Evolutionary conservation across 2,329 filamentous ascomycete genomes (phyloP).

Genomic region (Endothia cerciana): DNA sequence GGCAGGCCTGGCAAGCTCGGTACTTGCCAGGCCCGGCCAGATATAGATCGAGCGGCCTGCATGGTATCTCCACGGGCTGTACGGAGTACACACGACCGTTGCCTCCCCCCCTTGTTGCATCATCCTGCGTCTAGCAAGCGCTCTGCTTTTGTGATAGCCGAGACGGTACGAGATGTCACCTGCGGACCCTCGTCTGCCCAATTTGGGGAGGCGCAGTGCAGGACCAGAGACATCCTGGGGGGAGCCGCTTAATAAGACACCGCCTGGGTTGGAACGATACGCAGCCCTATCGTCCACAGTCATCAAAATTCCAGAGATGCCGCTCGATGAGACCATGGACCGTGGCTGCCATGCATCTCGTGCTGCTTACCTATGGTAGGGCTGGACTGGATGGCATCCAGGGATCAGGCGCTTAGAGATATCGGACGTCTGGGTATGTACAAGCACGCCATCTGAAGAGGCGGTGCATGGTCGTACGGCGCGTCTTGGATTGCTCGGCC

Average conservation of each 20-base stretch:
- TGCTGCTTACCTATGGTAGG: constrained; percentile 10
- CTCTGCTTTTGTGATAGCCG: neutral
- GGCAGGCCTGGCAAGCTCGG: neutral
- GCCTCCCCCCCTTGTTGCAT: constrained; percentile 12
- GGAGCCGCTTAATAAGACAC: constrained; percentile 23
- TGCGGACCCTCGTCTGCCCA: constrained; percentile 10
- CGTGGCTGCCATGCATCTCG: constrained; percentile 6
- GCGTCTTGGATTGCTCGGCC: constrained; percentile 18
- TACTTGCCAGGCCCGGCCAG: neutral
- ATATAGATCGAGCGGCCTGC: constrained; percentile 14
- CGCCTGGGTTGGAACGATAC: constrained; percentile 6
- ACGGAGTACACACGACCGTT: constrained; percentile 16
- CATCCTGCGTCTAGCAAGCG: constrained; percentile 18
- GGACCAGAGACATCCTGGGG: constrained; percentile 10
- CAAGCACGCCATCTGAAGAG: constrained; percentile 9
- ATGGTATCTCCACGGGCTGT: constrained; percentile 16
- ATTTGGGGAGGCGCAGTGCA: constrained; percentile 17
- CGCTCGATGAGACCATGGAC: constrained; percentile 18
- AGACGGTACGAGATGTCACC: constrained; percentile 8
- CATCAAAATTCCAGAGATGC: constrained; percentile 11
- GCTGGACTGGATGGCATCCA: constrained; percentile 21
- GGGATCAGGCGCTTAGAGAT: constrained; percentile 14
- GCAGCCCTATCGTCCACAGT: constrained; percentile 16
- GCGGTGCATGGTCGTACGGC: constrained; percentile 22
- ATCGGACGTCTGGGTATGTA: neutral